Base-by-base conservation (phyloP, 495 filamentous ascomycete species). In the Tuber aestivum region DNA sequence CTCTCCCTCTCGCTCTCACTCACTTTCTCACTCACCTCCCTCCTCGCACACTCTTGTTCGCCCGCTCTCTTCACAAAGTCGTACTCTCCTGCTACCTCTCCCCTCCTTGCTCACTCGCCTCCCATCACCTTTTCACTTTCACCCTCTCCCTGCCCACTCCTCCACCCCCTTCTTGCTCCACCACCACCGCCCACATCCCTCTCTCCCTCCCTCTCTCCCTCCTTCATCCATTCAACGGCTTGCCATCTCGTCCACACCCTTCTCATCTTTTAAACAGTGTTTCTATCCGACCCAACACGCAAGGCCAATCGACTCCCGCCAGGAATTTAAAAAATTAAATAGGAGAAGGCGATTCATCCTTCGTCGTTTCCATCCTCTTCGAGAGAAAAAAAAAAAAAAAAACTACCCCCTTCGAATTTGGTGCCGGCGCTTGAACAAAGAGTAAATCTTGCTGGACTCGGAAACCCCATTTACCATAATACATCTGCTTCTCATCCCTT, bases 391-490 rank as follows among this genome's bases (percentile, higher is more conserved):
- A 20, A 42, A 40, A 32, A n/a, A 41, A 44, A 20, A 42, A 2
- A 10, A 50, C 56, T 35, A 56, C 69, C 70, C 72, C 56, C 70
- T 75, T 72, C 41, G 23, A 73, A 69, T 76, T 76, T 38, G 70
- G 78, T 79, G 78, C 65, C 75, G 76, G 78, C 78, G 78, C 78
- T 79, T 79, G 72, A 73, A 79, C 72, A 70, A 77, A 74, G 70
- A 79, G 71, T 77, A 79, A 74, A 73, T 69, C 65, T 71, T 69
- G 65, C 70, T 73, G 75, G 72, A 40, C 72, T 79, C 27, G 72
- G 10, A 75, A 41, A 48, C 42, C 10, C 10, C 78, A 69, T 65
- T 56, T 44, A 45, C 27, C 56, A 35, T 20, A 65, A 65, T 20
- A 65, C 56, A 65, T 65, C 72, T 68, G 76, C 70, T 72, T 48